Conservation (phyloP, 306 rosid species). For the Vicia villosa region DNA sequence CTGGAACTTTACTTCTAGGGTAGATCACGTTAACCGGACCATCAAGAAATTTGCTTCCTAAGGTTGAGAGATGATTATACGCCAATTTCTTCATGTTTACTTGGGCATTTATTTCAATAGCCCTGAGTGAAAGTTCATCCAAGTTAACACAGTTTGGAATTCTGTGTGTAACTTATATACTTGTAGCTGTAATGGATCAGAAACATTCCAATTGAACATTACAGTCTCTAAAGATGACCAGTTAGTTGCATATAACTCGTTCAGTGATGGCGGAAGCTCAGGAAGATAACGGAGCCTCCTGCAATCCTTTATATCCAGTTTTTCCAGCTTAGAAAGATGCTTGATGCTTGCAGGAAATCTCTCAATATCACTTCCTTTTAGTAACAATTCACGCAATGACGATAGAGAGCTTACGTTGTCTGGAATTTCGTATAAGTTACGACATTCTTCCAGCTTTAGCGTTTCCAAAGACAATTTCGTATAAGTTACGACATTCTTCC, state of each 20-base stretch:
- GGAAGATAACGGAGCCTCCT: slow-evolving; percentile 31
- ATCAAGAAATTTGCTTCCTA: slow-evolving; percentile 28
- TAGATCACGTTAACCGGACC: slow-evolving; percentile 11
- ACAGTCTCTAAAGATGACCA: slow-evolving; percentile 40
- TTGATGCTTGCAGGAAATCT: slow-evolving; percentile 18
- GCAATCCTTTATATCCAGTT: not conserved
- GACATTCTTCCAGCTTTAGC: slow-evolving; percentile 26
- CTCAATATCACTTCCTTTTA: slow-evolving; percentile 14
- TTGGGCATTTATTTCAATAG: slow-evolving; percentile 10
- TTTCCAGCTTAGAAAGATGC: slow-evolving; percentile 20
- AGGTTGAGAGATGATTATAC: slow-evolving; percentile 20
- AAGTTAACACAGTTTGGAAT: slow-evolving; percentile 18
- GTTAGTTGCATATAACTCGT: slow-evolving; percentile 25
- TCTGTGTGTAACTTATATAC: not conserved
- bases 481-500: no score
- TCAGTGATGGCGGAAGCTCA: slow-evolving; percentile 35
- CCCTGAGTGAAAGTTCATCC: slow-evolving; percentile 4
- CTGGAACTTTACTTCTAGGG: slow-evolving; percentile 24
- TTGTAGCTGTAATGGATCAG: slow-evolving; percentile 3
- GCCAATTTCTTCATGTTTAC: slow-evolving; percentile 24
- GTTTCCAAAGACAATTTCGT: no score
- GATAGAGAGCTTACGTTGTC: slow-evolving; percentile 15
- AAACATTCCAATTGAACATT: slow-evolving; percentile 3
- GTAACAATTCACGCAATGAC: slow-evolving; percentile 14
- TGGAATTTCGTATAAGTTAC: slow-evolving; percentile 9